phyloP scores from a whole-genome alignment of 345 rosid genomes.

The Moricandia moricandioides region DNA sequence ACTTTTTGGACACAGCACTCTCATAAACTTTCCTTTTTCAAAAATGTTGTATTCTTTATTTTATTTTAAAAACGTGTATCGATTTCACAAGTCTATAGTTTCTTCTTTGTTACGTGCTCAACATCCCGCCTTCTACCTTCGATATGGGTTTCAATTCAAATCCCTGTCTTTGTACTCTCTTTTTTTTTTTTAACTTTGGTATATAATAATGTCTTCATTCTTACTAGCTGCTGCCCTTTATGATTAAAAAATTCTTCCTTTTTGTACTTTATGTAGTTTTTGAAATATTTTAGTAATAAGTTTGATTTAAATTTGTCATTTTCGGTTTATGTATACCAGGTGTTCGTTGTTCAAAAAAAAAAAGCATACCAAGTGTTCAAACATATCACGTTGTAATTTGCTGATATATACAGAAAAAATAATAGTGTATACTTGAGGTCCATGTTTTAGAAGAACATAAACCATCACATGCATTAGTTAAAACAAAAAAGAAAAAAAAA shows the following conservation, averaged over 20 bases:
- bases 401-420: too few species aligned
- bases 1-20: conserved; percentile 20
- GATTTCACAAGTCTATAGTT: neutral
- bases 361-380: too few species aligned
- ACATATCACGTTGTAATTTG: neutral
- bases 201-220: conserved; percentile 4
- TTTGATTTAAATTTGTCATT: neutral
- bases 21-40: neutral
- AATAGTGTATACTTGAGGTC: too few species aligned
- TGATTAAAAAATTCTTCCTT: neutral
- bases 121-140: conserved; percentile 27
- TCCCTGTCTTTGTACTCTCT: neutral
- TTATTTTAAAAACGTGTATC: neutral
- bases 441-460: too few species aligned
- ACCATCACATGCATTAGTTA: too few species aligned
- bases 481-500: too few species aligned
- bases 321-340: neutral
- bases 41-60: neutral
- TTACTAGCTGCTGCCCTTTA: neutral
- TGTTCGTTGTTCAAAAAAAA: too few species aligned
- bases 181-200: neutral
- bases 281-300: neutral
- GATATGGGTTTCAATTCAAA: conserved; percentile 9
- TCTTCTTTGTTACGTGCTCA: neutral
- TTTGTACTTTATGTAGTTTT: neutral